Base-by-base conservation (phyloP, 345 rosid genomes). In the Rhodamnia rubescens region DNA sequence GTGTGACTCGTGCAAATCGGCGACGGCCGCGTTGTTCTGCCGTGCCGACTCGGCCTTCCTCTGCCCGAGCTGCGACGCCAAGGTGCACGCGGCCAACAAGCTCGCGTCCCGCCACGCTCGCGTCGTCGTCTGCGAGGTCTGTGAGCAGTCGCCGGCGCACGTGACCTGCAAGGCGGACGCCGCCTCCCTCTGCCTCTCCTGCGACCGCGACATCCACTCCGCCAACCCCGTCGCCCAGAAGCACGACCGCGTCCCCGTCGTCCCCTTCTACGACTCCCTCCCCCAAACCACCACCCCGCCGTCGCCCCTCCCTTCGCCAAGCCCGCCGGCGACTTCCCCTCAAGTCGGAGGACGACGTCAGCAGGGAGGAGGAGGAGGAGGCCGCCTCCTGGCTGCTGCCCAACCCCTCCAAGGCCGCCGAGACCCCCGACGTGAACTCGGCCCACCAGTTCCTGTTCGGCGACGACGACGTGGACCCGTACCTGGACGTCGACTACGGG, bases 161-260 rank as follows among this genome's bases (percentile, higher is more conserved):
- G 97, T 98, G 88, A 98, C 98, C 81, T 98, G 99, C 92, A 94
- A 94, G 88, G 99, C 99, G 2, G 99, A 98, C 86, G 99, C 99
- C 2, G 99, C 99, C n/a, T 94, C 99, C 22, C 95, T 98, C 82
- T 98, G 99, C 90, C 87, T 92, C 90, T 89, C 96, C 83, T 98
- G 99, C 85, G 99, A 98, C 94, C 95, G 93, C 0, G 99, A 98
- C 86, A 98, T 98, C 90, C 99, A 98, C 94, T 94, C 99, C 0
- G 99, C 98, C 9, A 98, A 98, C 85, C 99, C 98, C 0, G 87
- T 97, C 56, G 98, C 99, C n/a, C 90, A 92, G 54, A 94, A 98
- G 32, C 99, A 98, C 90, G 98, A 95, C 87, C 98, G 99, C 24
- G 91, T 95, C 2, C 98, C 98, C 5, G 92, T 96, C 13, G 91